phyloP scores from a whole-genome alignment of 176 grass and related monocot genomes.

The Carex parvula region DNA sequence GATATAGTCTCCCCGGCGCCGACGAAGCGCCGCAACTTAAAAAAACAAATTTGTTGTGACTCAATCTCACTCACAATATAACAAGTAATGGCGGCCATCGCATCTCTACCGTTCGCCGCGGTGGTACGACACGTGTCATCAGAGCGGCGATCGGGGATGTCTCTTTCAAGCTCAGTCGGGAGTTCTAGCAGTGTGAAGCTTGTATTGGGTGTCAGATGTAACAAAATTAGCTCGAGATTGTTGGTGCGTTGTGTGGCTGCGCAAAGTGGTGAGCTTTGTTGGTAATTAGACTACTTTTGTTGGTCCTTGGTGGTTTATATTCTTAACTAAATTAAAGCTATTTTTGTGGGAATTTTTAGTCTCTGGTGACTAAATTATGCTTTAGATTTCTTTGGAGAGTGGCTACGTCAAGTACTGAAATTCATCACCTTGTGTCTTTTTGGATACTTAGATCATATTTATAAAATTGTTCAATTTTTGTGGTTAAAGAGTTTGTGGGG shows the following conservation, averaged over 20 bases:
- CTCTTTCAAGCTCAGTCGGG: slow-evolving; percentile 5
- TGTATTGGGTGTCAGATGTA: slow-evolving; percentile 8
- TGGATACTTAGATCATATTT: neutral
- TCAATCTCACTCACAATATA: neutral
- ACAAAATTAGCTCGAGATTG: slow-evolving; percentile 40
- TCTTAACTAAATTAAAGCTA: neutral
- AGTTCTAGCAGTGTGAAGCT: neutral
- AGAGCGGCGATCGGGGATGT: slow-evolving; percentile 3
- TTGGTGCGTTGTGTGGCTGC: slow-evolving; percentile 70
- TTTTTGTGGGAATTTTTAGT: neutral
- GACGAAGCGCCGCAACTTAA: neutral
- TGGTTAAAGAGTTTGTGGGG: neutral
- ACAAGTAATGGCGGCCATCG: slow-evolving; percentile 58
- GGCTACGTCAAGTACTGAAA: neutral
- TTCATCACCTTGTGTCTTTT: neutral
- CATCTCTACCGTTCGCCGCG: slow-evolving; percentile 57
- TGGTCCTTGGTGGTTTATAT: neutral
- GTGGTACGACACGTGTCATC: slow-evolving; percentile 33
- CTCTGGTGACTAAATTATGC: neutral
- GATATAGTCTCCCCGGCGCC: slow-evolving; percentile 20
- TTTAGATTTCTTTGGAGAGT: neutral
- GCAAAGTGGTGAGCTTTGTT: slow-evolving; percentile 50
- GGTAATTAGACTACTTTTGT: neutral
- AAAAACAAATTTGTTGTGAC: slow-evolving; percentile 9
- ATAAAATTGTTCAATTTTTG: neutral